A percentile compares a stretch with the other conserved stretches of the same genome.
Evolutionary conservation across 2,329 filamentous ascomycete genomes (phyloP).

Genomic region (Xylaria arbuscula): DNA sequence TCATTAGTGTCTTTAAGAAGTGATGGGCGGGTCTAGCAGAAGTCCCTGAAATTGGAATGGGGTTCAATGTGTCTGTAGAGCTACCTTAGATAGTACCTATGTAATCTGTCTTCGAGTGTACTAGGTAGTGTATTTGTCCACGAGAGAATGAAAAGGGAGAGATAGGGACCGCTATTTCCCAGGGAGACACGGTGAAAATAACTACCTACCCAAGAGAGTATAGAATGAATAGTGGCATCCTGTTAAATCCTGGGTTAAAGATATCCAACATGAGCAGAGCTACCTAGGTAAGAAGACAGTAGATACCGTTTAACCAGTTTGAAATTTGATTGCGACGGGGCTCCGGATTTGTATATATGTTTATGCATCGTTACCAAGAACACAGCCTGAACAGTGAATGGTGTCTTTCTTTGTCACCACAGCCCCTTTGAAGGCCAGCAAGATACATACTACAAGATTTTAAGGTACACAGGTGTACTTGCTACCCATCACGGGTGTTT

Average conservation of each 20-base stretch:
- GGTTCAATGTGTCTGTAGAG: conserved; percentile 3
- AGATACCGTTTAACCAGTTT: no score
- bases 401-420: conserved; percentile 3
- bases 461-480: neutral
- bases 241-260: neutral
- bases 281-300: no score
- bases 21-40: conserved; percentile 25
- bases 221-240: no score
- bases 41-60: conserved; percentile 29
- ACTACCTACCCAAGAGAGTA: no score
- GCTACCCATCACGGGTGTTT: neutral
- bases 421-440: neutral
- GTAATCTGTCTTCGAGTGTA: no score
- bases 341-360: neutral
- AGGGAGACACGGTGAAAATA: no score
- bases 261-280: neutral
- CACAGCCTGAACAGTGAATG: neutral
- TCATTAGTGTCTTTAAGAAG: conserved; percentile 4
- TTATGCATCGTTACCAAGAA: conserved; percentile 7
- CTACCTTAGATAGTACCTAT: no score
- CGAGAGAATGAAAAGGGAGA: neutral
- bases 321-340: neutral
- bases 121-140: no score
- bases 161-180: neutral
- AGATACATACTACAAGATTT: neutral